These are phyloP conservation scores for Diaporthe sp. DNA, from an alignment of 2,329 filamentous ascomycete genomes.

Conservation along the genomic window DNA sequence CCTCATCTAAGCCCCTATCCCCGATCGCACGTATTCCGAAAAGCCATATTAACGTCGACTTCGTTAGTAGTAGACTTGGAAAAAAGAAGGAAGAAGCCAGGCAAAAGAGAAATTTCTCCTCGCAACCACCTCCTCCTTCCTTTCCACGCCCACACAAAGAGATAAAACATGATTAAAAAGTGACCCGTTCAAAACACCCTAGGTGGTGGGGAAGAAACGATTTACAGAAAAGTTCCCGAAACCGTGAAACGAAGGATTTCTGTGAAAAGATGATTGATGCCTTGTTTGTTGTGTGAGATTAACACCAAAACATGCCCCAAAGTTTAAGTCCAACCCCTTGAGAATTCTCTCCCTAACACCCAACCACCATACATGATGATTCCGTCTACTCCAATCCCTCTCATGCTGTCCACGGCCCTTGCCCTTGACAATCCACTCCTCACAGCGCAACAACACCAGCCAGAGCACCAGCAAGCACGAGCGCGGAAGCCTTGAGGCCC, in stretches of 20 bases:
- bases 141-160: neutral
- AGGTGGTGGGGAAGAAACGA: neutral
- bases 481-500: slow-evolving; percentile 15
- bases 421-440: slow-evolving; percentile 24
- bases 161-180: neutral
- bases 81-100: neutral
- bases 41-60: slow-evolving; percentile 9
- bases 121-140: neutral
- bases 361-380: too few species aligned
- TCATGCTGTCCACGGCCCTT: accelerated
- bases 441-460: slow-evolving; percentile 46
- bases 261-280: slow-evolving; percentile 16
- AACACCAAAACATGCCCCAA: slow-evolving; percentile 22
- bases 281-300: neutral
- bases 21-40: neutral
- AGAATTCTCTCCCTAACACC: too few species aligned
- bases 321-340: too few species aligned
- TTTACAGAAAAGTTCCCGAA: slow-evolving; percentile 8
- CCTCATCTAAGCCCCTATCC: neutral
- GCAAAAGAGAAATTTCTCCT: neutral
- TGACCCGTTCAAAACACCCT: neutral
- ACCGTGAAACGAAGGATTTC: neutral
- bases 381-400: too few species aligned
- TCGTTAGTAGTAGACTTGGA: slow-evolving; percentile 9
- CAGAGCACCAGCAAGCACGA: slow-evolving; percentile 23